phyloP scores from a whole-genome alignment of 495 filamentous ascomycete genomes.

The Hyaloscypha finlandica region DNA sequence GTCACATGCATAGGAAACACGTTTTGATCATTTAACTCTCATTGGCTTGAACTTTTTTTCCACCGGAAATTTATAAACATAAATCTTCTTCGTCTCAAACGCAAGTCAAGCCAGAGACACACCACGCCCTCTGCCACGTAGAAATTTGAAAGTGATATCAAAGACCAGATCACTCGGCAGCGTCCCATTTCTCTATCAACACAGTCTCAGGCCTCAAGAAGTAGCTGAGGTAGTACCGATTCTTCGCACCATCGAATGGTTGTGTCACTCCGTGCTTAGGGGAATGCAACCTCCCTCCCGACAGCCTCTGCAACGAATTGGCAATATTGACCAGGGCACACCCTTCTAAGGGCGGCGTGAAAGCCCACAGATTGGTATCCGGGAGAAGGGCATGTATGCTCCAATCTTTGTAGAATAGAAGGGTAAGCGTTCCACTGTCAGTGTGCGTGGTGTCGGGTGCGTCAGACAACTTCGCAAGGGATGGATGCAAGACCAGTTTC shows the following conservation, averaged over 20 bases:
- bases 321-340: slow-evolving; percentile 37
- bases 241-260: slow-evolving; percentile 32
- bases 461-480: slow-evolving; percentile 20
- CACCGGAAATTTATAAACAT: too few relatives aligned
- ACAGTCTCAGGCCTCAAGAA: slow-evolving; percentile 36
- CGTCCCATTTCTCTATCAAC: slow-evolving; percentile 15
- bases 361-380: slow-evolving; percentile 17
- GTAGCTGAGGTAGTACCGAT: slow-evolving; percentile 36
- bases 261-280: slow-evolving; percentile 36
- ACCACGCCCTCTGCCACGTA: neutral
- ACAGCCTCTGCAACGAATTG: slow-evolving; percentile 33
- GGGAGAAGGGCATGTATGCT: slow-evolving; percentile 21
- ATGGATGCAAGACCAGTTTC: slow-evolving; percentile 28
- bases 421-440: slow-evolving; percentile 31
- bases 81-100: neutral
- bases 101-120: neutral
- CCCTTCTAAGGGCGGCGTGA: slow-evolving; percentile 11
- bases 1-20: too few relatives aligned
- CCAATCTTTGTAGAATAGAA: slow-evolving; percentile 32
- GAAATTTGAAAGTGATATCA: neutral
- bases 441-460: slow-evolving; percentile 29
- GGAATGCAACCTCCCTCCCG: slow-evolving; percentile 32
- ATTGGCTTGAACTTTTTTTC: too few relatives aligned
- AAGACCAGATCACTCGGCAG: slow-evolving; percentile 12
- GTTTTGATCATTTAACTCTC: too few relatives aligned